Evolutionary conservation across 495 filamentous ascomycete species (phyloP), one percentile per base, ranked within the genome.

Genomic region (Trichoderma gamsii): DNA sequence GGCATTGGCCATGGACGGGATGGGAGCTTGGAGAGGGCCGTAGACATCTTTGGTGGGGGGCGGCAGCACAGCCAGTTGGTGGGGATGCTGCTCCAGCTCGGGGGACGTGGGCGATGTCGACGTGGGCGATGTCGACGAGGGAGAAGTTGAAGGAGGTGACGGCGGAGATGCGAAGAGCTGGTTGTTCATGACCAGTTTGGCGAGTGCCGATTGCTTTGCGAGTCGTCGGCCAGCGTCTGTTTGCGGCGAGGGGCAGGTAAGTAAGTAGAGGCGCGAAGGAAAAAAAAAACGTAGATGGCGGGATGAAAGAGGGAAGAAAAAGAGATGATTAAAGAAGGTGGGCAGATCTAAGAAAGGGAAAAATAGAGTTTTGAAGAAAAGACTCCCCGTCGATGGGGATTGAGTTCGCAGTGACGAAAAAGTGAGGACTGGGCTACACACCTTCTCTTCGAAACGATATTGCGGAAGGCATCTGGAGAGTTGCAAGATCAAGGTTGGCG

Each of bases 161-260:
- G 75, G 71, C 16, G 72, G 71, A 49, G 76, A 69, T 32, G 66
- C 72, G 52, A 73, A 29, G 15, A 77, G 72, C 65, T 76, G 78
- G 74, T 79, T 78, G 72, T 71, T 82, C 81, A 85, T 85, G 70
- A 79, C 81, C 73, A 79, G 73, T 76, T 79, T 82, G 63, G 82
- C 81, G 71, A 85, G 77, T 44, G 77, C 77, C 38, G 76, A 77
- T 69, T 81, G 78, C 69, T 79, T 77, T 25, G 74, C 72, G 66
- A 76, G 78, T 67, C 71, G 75, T 35, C 76, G 74, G 38, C 70
- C 72, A 41, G 73, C 68, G 73, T 73, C 71, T 73, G 70, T 27
- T 64, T 46, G 66, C 29, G 44, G 25, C 5, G 43, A 51, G 49
- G 13, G 27, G 25, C 23, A 67, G 43, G 65, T 68, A 49, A 61